These are phyloP conservation scores for Astrothelium subdiscretum DNA, from an alignment of 495 filamentous ascomycete species.

Conservation along the genomic window DNA sequence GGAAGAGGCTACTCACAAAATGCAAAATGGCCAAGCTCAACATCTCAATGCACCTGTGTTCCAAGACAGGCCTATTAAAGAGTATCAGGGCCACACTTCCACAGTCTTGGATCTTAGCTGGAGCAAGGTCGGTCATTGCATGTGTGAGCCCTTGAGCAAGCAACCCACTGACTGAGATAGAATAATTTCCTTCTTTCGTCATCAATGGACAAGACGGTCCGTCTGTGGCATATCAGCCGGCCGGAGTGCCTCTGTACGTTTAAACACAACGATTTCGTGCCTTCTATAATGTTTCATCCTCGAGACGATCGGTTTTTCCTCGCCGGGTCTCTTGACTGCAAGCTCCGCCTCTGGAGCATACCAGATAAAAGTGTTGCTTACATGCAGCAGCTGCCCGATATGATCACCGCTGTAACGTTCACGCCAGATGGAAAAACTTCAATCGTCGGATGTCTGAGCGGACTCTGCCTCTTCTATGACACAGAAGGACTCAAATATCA, in stretches of 20 bases:
- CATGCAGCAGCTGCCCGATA: constrained; percentile 68
- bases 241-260: constrained; percentile 87
- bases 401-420: constrained; percentile 89
- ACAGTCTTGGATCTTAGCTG: constrained; percentile 89
- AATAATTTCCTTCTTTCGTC: constrained; percentile 96
- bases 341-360: constrained; percentile 89
- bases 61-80: constrained; percentile 56
- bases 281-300: constrained; percentile 88
- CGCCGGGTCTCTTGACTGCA: constrained; percentile 87
- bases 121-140: constrained; percentile 59
- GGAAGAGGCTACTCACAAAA: constrained; percentile 44
- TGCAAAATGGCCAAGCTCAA: constrained; percentile 26
- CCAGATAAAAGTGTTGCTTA: constrained; percentile 92
- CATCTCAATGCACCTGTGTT: constrained; percentile 89
- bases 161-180: constrained; percentile 24
- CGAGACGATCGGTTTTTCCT: constrained; percentile 94
- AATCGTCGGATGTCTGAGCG: constrained; percentile 80
- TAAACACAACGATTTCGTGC: constrained; percentile 93
- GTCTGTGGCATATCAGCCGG: constrained; percentile 83
- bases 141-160: background rate
- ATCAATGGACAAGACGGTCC: constrained; percentile 96
- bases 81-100: constrained; percentile 76
- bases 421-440: constrained; percentile 82
- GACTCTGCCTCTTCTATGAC: constrained; percentile 84
- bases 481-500: constrained; percentile 81